These are phyloP conservation scores for Capronia coronata DNA, from an alignment of 2,329 filamentous ascomycete species.

Conservation along the genomic window DNA sequence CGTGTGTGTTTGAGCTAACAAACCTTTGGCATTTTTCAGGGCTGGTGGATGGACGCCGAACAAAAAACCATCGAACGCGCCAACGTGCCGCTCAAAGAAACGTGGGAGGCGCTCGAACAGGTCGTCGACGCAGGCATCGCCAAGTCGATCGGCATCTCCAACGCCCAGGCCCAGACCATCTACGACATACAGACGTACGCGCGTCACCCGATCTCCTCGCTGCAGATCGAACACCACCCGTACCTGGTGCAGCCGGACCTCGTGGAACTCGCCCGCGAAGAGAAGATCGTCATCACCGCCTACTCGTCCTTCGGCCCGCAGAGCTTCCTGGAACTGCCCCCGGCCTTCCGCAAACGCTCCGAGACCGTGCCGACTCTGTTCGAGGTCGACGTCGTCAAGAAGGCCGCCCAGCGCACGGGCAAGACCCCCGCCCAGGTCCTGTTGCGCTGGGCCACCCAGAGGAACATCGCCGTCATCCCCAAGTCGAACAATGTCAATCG, in stretches of 20 bases:
- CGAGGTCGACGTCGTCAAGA: conserved; percentile 59
- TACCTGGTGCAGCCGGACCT: conserved; percentile 73
- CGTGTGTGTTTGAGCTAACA: too few species aligned
- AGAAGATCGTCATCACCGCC: conserved; percentile 69
- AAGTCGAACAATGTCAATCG: conserved; percentile 59
- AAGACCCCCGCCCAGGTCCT: conserved; percentile 75
- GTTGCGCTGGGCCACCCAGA: conserved; percentile 80
- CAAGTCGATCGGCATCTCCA: conserved; percentile 71
- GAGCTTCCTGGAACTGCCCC: conserved; percentile 64
- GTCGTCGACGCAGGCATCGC: conserved; percentile 64
- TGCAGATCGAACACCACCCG: conserved; percentile 87
- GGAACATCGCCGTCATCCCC: conserved; percentile 72
- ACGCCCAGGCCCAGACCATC: conserved; percentile 72
- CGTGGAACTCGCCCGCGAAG: conserved; percentile 60
- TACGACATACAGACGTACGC: conserved; percentile 76
- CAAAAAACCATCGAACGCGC: conserved; percentile 55
- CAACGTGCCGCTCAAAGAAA: conserved; percentile 70
- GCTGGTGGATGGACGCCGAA: conserved; percentile 62
- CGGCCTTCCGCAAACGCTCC: conserved; percentile 52
- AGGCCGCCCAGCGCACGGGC: conserved; percentile 60
- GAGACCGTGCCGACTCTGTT: conserved; percentile 64
- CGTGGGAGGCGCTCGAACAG: conserved; percentile 73
- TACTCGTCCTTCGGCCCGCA: conserved; percentile 80
- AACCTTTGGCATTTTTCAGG: too few species aligned
- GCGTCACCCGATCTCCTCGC: conserved; percentile 64